A percentile compares a stretch with the other conserved stretches of the same genome.
These are phyloP conservation scores for Sapria himalayana DNA, from an alignment of 345 rosid species.

Conservation along the genomic window DNA sequence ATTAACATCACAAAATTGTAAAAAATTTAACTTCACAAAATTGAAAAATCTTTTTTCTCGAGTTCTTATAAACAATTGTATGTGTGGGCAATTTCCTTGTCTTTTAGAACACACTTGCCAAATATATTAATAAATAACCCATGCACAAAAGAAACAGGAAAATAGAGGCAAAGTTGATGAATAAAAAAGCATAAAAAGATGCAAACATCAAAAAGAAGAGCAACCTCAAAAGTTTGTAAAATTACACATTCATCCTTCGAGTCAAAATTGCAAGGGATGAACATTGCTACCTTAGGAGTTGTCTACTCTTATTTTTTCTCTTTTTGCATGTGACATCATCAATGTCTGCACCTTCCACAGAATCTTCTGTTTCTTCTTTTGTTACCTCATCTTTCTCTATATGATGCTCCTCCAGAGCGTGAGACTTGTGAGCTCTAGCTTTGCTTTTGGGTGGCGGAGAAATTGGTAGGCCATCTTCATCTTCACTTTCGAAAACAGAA, in stretches of 20 bases:
- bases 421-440: conserved; percentile 8
- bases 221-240: no score
- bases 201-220: no score
- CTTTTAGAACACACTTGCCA: no score
- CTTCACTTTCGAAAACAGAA: conserved; percentile 54
- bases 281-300: conserved; percentile 32
- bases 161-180: neutral
- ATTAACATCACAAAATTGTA: no score
- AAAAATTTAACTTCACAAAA: no score
- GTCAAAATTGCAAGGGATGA: neutral
- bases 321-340: conserved; percentile 25
- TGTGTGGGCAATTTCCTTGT: no score
- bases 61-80: no score
- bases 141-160: neutral
- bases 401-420: conserved; percentile 12
- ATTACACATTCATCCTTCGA: no score
- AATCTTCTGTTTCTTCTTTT: conserved; percentile 10
- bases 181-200: no score
- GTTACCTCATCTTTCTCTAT: conserved; percentile 9
- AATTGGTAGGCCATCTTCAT: conserved; percentile 89
- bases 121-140: no score
- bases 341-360: conserved; percentile 13
- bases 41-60: no score
- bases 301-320: conserved; percentile 35
- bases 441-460: conserved; percentile 15